These are phyloP conservation scores for Domatiomyces globalis DNA, from an alignment of 2,329 filamentous ascomycete genomes.

Conservation along the genomic window DNA sequence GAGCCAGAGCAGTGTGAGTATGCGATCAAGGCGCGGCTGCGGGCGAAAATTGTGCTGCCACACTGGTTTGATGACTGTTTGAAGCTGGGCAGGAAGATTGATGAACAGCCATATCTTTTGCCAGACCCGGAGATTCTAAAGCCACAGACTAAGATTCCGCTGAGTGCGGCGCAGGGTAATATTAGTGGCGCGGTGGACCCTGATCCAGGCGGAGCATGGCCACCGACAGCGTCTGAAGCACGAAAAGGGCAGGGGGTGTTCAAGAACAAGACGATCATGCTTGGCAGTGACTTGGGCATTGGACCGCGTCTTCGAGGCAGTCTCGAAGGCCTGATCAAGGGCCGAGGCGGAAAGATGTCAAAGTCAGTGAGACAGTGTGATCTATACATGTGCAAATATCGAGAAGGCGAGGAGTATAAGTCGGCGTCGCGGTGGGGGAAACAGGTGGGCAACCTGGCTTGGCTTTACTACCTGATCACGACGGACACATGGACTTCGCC, in stretches of 20 bases:
- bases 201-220: slow-evolving; percentile 12
- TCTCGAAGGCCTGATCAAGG: slow-evolving; percentile 54
- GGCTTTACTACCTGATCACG: slow-evolving; percentile 86
- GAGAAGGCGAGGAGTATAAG: slow-evolving; percentile 66
- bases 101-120: slow-evolving; percentile 70
- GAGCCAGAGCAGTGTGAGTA: slow-evolving; percentile 57
- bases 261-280: slow-evolving; percentile 58
- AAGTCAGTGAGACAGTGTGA: slow-evolving; percentile 54
- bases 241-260: slow-evolving; percentile 55
- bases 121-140: slow-evolving; percentile 75
- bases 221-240: slow-evolving; percentile 22
- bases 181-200: slow-evolving; percentile 51
- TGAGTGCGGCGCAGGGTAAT: slow-evolving; percentile 44
- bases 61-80: slow-evolving; percentile 89
- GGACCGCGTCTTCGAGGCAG: slow-evolving; percentile 51
- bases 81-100: slow-evolving; percentile 79
- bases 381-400: slow-evolving; percentile 76
- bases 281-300: slow-evolving; percentile 61
- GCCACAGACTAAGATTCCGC: slow-evolving; percentile 37
- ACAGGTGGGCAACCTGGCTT: slow-evolving; percentile 80
- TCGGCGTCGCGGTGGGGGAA: slow-evolving; percentile 62
- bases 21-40: slow-evolving; percentile 50
- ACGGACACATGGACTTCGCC: slow-evolving; percentile 82
- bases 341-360: slow-evolving; percentile 57
- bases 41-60: slow-evolving; percentile 73